Conservation (phyloP, 1,284 basidiomycete species). For the Fomitopsis schrenkii region DNA sequence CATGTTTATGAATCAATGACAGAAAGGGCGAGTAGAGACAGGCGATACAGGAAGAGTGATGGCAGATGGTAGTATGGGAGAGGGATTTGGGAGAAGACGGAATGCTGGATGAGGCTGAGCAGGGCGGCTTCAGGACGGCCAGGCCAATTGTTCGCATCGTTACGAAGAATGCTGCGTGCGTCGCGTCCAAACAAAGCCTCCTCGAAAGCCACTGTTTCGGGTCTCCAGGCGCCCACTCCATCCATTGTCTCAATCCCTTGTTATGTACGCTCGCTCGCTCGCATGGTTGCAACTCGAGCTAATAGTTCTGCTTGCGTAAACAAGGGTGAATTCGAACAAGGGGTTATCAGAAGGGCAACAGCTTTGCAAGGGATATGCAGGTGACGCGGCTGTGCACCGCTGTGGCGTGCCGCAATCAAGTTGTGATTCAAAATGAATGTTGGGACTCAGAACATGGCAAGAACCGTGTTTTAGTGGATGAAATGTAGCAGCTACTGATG, state of each 20-base stretch:
- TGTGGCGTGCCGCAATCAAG: no score
- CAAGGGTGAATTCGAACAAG: no score
- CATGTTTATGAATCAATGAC: conserved; percentile 10
- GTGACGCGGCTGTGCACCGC: no score
- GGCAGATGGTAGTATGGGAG: conserved; percentile 5
- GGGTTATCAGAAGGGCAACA: no score
- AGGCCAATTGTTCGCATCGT: conserved; percentile 9
- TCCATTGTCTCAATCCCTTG: background rate
- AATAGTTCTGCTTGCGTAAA: no score
- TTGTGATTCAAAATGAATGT: background rate
- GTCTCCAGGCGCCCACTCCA: background rate
- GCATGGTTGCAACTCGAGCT: no score
- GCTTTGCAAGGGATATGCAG: no score
- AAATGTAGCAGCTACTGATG: background rate
- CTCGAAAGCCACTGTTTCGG: background rate
- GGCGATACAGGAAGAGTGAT: background rate
- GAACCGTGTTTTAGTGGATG: background rate
- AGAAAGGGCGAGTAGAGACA: background rate
- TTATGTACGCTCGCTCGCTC: background rate
- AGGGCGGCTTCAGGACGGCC: background rate
- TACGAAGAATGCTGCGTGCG: background rate
- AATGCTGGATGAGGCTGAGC: conserved; percentile 1
- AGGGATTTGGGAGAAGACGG: background rate
- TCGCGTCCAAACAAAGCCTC: background rate
- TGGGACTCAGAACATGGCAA: background rate